Conservation (phyloP, 768 basidiomycete genomes). For the Amanita jacksonii region DNA sequence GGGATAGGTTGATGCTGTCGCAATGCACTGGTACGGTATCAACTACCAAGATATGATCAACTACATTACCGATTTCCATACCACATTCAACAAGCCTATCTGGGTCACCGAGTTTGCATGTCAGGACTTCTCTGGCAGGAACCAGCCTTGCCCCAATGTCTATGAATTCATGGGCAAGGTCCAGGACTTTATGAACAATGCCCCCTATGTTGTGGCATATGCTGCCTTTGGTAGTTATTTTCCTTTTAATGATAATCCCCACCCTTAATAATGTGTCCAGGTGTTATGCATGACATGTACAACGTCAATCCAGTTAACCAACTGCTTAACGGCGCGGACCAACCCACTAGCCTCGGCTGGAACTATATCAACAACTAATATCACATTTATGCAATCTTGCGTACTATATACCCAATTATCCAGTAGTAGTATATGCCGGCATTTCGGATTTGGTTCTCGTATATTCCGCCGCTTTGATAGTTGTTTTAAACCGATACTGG, state of each 20-base stretch:
- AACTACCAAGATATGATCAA: slow-evolving; percentile 35
- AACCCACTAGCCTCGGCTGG: slow-evolving; percentile 43
- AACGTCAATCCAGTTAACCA: slow-evolving; percentile 47
- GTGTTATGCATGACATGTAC: slow-evolving; percentile 44
- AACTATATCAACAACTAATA: slow-evolving; percentile 32
- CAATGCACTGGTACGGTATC: slow-evolving; percentile 65
- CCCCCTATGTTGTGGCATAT: slow-evolving; percentile 29
- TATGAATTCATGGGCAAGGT: slow-evolving; percentile 37
- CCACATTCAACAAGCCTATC: slow-evolving; percentile 32
- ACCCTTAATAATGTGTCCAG: no score
- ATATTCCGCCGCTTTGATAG: not conserved
- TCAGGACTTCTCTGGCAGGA: slow-evolving; percentile 47
- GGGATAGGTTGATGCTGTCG: slow-evolving; percentile 42
- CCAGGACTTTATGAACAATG: slow-evolving; percentile 35
- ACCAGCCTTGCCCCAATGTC: slow-evolving; percentile 33
- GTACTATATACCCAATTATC: slow-evolving; percentile 1
- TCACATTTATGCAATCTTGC: not conserved
- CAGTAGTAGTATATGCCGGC: not conserved
- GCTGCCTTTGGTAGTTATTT: slow-evolving; percentile 67
- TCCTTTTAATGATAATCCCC: no score
- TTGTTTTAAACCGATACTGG: no score
- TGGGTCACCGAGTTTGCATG: slow-evolving; percentile 69
- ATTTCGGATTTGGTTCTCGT: slow-evolving; percentile 2
- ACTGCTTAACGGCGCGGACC: slow-evolving; percentile 36
- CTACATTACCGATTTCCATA: slow-evolving; percentile 40